Base-by-base conservation (phyloP, 768 basidiomycete species). In the Leccinum barrowsii region DNA sequence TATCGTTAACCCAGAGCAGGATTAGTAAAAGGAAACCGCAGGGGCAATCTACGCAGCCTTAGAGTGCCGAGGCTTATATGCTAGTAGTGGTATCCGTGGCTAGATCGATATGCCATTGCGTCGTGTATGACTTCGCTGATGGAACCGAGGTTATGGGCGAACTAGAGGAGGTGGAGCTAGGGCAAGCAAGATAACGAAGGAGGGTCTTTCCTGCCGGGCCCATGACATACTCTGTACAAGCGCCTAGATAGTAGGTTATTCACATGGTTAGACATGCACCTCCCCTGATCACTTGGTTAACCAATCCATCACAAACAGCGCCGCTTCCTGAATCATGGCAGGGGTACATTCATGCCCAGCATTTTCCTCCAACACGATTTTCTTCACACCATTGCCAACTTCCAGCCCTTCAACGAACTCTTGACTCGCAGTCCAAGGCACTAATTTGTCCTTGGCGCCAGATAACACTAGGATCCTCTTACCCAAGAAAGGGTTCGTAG, bases 81-180 rank as follows among this genome's bases (percentile, higher is more conserved):
- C 89, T 2, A 94, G 94, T 1, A 92, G 89, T 72, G 94, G 94
- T 0, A 82, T 97, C 28, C 32, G 32, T 32, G 12, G 11, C 32
- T 32, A 32, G 85, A 92, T 7, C 92, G 90, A 68, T 91, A 89
- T 63, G 94, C 90, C 1, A 80, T 95, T 56, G 94, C 95, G 59
- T 91, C 66, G 88, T 96, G 65, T 96, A 94, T 66, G 89, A 95
- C 68, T 40, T 17, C 37, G 7, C 37, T 40, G 17, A 40, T 40
- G 17, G 7, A 17, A 17, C 17, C 17, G 7, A 40, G 17, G 7
- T 17, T 17, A 4, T 17, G 37, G 32, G 32, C 32, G 32, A 32
- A 30, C 10, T 85, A 84, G 26, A 75, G 94, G 61, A 78, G 71
- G 57, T 73, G 72, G 58, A 65, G 74, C 52, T 83, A 81, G 78